A percentile compares a stretch with the other conserved stretches of the same genome.
Evolutionary conservation across 2,329 filamentous ascomycete genomes (phyloP).

Genomic region (Aureobasidium sp.): DNA sequence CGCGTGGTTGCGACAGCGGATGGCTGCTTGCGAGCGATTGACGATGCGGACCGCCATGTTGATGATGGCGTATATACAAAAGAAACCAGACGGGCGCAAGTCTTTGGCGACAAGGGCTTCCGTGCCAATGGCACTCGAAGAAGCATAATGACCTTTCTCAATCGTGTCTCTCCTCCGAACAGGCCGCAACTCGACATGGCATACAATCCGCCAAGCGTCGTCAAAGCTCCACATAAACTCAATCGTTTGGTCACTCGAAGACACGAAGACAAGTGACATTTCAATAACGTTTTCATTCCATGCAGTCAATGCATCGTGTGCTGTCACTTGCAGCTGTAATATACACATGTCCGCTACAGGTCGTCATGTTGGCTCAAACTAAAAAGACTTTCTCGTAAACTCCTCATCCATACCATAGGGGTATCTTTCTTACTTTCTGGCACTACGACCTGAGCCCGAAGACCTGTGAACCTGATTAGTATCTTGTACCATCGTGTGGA

Average conservation of each 20-base stretch:
- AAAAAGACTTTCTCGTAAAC: not conserved
- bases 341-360: conserved; percentile 17
- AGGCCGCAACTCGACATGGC: conserved; percentile 13
- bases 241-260: not conserved
- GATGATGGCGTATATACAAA: conserved; percentile 31
- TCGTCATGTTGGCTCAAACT: not conserved
- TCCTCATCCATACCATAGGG: not conserved
- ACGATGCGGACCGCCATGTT: conserved; percentile 29
- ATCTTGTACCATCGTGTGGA: conserved; percentile 3
- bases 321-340: conserved; percentile 20
- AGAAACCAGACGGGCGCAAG: conserved; percentile 33
- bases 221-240: conserved; percentile 16
- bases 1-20: conserved; percentile 5
- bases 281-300: conserved; percentile 12
- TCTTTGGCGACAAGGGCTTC: conserved; percentile 32
- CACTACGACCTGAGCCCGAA: conserved; percentile 42
- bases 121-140: conserved; percentile 43
- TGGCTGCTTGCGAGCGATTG: conserved; percentile 4
- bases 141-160: conserved; percentile 37
- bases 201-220: conserved; percentile 12
- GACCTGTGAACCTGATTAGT: conserved; percentile 37
- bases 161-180: conserved; percentile 8
- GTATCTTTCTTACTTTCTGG: conserved; percentile 25
- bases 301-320: conserved; percentile 19
- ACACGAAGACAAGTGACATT: not conserved